A percentile compares a stretch with the other conserved stretches of the same genome.
Evolutionary conservation across 306 rosid species (phyloP).

Genomic region (Vicia faba): DNA sequence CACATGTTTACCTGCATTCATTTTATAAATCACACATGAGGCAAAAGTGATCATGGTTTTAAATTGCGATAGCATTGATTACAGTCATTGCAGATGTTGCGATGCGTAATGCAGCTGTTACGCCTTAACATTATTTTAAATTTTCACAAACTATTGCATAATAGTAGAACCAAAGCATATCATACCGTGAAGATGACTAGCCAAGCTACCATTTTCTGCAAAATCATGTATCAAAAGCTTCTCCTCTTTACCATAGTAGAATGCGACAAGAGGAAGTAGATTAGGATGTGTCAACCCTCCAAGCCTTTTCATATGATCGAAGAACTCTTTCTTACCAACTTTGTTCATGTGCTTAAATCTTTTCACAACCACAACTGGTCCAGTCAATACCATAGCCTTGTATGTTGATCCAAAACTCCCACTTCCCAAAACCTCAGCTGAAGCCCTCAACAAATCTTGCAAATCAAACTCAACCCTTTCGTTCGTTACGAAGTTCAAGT

Average conservation of each 20-base stretch:
- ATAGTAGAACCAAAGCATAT: not conserved
- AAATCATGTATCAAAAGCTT: constrained; percentile 62
- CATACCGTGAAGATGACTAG: constrained; percentile 69
- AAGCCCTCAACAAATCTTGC: constrained; percentile 70
- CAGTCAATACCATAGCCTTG: constrained; percentile 62
- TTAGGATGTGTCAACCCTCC: constrained; percentile 67
- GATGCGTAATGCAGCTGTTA: no score
- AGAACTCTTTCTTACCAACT: constrained; percentile 59
- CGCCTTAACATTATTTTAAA: no score
- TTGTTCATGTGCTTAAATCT: constrained; percentile 74
- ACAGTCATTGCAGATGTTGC: no score
- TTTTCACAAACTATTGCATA: no score
- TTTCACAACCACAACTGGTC: constrained; percentile 75
- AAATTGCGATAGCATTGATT: not conserved
- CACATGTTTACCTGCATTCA: constrained; percentile 49
- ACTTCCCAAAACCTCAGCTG: constrained; percentile 82
- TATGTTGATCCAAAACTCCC: constrained; percentile 85
- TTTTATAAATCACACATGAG: not conserved
- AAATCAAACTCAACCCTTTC: constrained; percentile 56
- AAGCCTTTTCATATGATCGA: constrained; percentile 66
- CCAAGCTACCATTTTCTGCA: constrained; percentile 64
- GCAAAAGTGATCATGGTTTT: not conserved
- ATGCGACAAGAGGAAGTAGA: constrained; percentile 62
- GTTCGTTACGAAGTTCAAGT: constrained; percentile 47
- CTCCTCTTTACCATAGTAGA: constrained; percentile 61